phyloP scores from a whole-genome alignment of 2,329 filamentous ascomycete genomes.

The Pseudofabraea citricarpa region DNA sequence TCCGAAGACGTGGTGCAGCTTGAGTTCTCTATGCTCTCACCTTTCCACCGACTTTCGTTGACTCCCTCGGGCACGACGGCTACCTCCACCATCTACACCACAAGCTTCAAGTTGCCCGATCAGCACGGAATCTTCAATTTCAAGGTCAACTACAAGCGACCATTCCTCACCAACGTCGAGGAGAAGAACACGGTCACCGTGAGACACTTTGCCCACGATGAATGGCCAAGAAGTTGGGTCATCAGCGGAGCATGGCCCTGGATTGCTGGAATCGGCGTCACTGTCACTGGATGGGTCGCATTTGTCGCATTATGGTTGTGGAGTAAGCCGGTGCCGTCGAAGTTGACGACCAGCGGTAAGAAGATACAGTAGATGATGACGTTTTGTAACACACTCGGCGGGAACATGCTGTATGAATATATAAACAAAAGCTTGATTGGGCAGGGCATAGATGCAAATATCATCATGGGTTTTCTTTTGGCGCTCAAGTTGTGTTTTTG shows the following conservation, averaged over 20 bases:
- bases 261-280: conserved; percentile 83
- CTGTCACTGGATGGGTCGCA: conserved; percentile 75
- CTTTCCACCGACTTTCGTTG: conserved; percentile 86
- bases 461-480: not conserved
- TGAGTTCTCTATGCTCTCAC: conserved; percentile 97
- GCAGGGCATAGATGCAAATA: not conserved
- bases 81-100: conserved; percentile 68
- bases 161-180: conserved; percentile 83
- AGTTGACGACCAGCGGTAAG: conserved; percentile 29
- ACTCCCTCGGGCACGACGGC: conserved; percentile 49
- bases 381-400: not conserved
- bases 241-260: conserved; percentile 94
- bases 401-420: not conserved
- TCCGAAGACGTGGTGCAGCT: conserved; percentile 75
- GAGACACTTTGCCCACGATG: conserved; percentile 93
- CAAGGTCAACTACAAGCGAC: conserved; percentile 92
- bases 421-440: not conserved
- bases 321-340: conserved; percentile 47
- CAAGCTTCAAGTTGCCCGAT: conserved; percentile 79
- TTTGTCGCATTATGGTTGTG: conserved; percentile 91
- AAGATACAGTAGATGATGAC: conserved; percentile 31
- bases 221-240: conserved; percentile 86
- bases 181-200: conserved; percentile 95
- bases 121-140: conserved; percentile 99
- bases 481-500: too few relatives aligned